Base-by-base conservation (phyloP, 2,329 filamentous ascomycete species). In the Trichophyton mentagrophytes region DNA sequence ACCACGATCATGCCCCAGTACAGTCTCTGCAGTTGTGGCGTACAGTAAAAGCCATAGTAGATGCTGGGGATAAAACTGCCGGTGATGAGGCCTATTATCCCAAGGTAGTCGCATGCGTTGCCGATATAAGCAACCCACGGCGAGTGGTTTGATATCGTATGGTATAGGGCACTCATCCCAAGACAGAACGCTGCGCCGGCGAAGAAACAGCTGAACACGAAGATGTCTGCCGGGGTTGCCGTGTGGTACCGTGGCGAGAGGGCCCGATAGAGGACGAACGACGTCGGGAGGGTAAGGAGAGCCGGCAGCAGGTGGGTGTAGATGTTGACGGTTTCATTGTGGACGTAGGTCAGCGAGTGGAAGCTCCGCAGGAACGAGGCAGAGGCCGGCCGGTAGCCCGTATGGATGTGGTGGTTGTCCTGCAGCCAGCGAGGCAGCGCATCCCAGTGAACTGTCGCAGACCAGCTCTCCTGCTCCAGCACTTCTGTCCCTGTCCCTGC, bases 61-160 rank as follows among this genome's bases (percentile, higher is more conserved):
- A 99, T 74, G 57, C 88, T 87, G 1, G 93, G 91, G 53, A 97
- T 83, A 70, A 92, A 96, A 71, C 87, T 92, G 5, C 93, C 93
- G 66, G 92, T 88, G 62, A 97, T 97, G 66, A 99, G 77, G 57
- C 86, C 83, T 33, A 97, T 89, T 67, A 99, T 99, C 5, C 93
- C 93, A 3, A 92, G 83, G 71, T 99, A 97, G 71, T 99, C 93
- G 61, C 97, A 77, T 72, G 95, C 89, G 72, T 97, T 97, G 9
- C 91, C 91, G 78, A 90, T 88, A 64, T 83, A 85, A 1, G 87
- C 85, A 13, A 96, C 89, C 1, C 75, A 74, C 42, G 84, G 82
- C 17, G 88, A 93, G 73, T 99, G 93, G 66, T 96, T 96, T 22
- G 81, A 84, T 56, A 96, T 82, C 1, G 88, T 82, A 71, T 99